Evolutionary conservation across 1,284 basidiomycete species (phyloP).

Genomic region (Cutaneotrichosporon dermatis): DNA sequence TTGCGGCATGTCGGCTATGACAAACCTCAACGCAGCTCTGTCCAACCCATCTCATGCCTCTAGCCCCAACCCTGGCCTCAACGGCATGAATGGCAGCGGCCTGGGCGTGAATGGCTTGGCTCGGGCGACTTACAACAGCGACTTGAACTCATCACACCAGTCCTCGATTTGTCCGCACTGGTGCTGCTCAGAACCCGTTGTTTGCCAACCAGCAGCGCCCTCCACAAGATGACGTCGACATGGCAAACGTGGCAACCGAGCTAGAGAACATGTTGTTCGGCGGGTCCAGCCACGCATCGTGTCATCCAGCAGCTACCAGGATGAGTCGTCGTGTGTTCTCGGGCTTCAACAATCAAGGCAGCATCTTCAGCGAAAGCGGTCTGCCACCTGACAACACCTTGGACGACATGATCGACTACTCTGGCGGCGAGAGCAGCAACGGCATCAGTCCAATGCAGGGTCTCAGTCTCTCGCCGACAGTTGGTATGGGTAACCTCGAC

Average conservation of each 20-base stretch:
- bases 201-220: slow-evolving; percentile 15
- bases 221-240: slow-evolving; percentile 23
- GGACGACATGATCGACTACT: slow-evolving; percentile 41
- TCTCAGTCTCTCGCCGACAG: slow-evolving; percentile 18
- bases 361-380: slow-evolving; percentile 39
- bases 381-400: slow-evolving; percentile 33
- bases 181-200: slow-evolving; percentile 10
- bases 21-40: slow-evolving; percentile 17
- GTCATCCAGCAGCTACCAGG: slow-evolving; percentile 29
- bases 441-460: slow-evolving; percentile 20
- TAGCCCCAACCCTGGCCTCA: slow-evolving; percentile 5
- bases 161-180: slow-evolving; percentile 15
- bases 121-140: slow-evolving; percentile 12
- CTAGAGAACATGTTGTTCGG: slow-evolving; percentile 31
- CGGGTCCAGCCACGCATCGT: slow-evolving; percentile 29
- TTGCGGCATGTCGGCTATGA: slow-evolving; percentile 19
- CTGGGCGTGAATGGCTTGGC: slow-evolving; percentile 4
- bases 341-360: slow-evolving; percentile 18
- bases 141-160: not conserved
- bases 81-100: slow-evolving; percentile 6
- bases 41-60: slow-evolving; percentile 20
- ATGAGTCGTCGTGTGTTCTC: slow-evolving; percentile 35
- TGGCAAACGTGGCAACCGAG: slow-evolving; percentile 29
- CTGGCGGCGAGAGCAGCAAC: slow-evolving; percentile 32
- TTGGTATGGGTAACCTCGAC: slow-evolving; percentile 18